Base-by-base conservation (phyloP, 768 basidiomycete genomes). In the Pisolithus albus region DNA sequence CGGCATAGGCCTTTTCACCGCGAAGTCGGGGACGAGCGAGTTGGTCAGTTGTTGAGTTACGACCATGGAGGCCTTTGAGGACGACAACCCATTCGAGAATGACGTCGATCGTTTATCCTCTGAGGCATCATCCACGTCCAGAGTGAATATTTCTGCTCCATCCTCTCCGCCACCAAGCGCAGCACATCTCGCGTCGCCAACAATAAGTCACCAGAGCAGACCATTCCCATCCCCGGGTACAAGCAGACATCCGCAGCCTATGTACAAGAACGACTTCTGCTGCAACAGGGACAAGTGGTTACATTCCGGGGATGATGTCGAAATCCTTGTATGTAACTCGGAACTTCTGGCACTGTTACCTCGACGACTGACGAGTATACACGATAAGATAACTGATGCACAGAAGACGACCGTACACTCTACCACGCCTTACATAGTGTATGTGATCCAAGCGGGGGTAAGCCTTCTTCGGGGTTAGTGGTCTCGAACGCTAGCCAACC, bases 331-430 rank as follows among this genome's bases (percentile, higher is more conserved):
- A 53, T 49, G 84, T 73, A 6, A 24, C 37, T 52, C 47, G 36
- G 46, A 47, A 30, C 46, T 45, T 30, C 13, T 13, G 34, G 32
- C n/a, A 18, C 38, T 36, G 34, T 24, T 28, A 45, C 24, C 46
- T 15, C 41, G 44, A 40, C 34, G 15, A 39, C 54, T 60, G 40
- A 63, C 11, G 53, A 46, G 40, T 39, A 24, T 38, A 43, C 49
- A 38, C 49, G 63, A 65, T 52, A 66, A 96, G 93, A 97, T 99
- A 57, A 80, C 84, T 32, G 95, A 98, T 63, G 95, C 96, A 13
- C 83, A 88, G 70, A 99, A 99, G 81, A 98, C 94, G 23, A 82
- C 86, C 11, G 77, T 89, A 50, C 88, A 90, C 60, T 80, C 92
- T n/a, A 82, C 75, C 46, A 87, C 92, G 19, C 84, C 88, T 6